These are phyloP conservation scores for Eucalyptus lansdowneana DNA, from an alignment of 345 rosid genomes.

Conservation along the genomic window DNA sequence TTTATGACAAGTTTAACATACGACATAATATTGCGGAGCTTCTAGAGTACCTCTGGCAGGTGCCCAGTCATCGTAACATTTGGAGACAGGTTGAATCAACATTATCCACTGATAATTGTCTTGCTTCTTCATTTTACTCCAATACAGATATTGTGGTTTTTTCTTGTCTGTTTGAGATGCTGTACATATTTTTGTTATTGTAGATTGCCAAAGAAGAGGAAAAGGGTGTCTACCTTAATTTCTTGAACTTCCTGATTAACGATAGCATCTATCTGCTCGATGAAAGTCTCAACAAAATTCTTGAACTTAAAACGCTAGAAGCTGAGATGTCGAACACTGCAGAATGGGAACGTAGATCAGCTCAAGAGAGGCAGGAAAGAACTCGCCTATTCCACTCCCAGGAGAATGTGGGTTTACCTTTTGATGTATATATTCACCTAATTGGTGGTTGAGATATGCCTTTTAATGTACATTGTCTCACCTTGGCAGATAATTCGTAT, in stretches of 20 bases:
- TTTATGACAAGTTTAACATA: slow-evolving; percentile 96
- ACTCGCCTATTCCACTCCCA: slow-evolving; percentile 84
- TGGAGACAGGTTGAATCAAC: slow-evolving; percentile 74
- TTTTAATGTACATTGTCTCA: background rate
- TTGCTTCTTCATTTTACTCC: background rate
- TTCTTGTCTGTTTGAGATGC: background rate
- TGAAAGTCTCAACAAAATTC: slow-evolving; percentile 97
- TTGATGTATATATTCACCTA: background rate
- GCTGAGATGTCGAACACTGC: slow-evolving; percentile 90
- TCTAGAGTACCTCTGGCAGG: slow-evolving; percentile 96
- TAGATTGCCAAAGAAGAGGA: slow-evolving; percentile 99
- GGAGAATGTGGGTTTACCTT: slow-evolving; percentile 47
- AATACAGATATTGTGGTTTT: background rate
- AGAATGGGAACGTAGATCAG: slow-evolving; percentile 93
- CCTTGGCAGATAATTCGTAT: slow-evolving; percentile 69
- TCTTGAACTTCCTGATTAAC: slow-evolving; percentile 91
- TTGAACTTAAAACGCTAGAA: slow-evolving; percentile 85
- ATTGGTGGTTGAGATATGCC: background rate
- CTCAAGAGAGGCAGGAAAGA: slow-evolving; percentile 97
- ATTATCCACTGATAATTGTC: background rate
- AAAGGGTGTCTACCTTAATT: slow-evolving; percentile 97
- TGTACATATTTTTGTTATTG: background rate
- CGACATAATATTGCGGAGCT: slow-evolving; percentile 98
- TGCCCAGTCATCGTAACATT: slow-evolving; percentile 93
- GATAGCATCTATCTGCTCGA: slow-evolving; percentile 98